Conservation (phyloP, 768 basidiomycete genomes). For the Rhodotorula toruloides region DNA sequence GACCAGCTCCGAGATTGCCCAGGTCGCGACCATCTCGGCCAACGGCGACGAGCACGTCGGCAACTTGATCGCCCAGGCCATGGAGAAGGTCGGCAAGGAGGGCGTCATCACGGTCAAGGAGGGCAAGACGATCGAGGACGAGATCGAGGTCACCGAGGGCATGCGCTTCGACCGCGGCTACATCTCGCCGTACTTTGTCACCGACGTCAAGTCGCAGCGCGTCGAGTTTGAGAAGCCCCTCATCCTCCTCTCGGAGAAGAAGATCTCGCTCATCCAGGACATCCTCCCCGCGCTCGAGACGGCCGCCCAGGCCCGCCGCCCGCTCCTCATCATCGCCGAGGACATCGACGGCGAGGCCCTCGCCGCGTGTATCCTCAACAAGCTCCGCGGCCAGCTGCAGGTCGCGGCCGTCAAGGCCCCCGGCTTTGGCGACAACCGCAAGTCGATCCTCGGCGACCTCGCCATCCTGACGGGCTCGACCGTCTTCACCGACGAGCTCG, state of each 20-base stretch:
- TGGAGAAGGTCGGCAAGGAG: slow-evolving; percentile 99
- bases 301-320: slow-evolving; percentile 65
- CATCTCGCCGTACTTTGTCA: slow-evolving; percentile 95
- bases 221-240: slow-evolving; percentile 78
- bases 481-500: slow-evolving; percentile 93
- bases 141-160: slow-evolving; percentile 98
- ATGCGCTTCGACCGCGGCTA: slow-evolving; percentile 99
- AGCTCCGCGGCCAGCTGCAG: slow-evolving; percentile 93
- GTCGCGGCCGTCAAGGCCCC: slow-evolving; percentile 95
- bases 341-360: slow-evolving; percentile 97
- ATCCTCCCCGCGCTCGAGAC: slow-evolving; percentile 77
- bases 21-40: slow-evolving; percentile 82
- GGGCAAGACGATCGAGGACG: slow-evolving; percentile 94
- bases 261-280: slow-evolving; percentile 89
- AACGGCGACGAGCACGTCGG: slow-evolving; percentile 84
- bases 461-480: slow-evolving; percentile 96
- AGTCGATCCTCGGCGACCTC: slow-evolving; percentile 92
- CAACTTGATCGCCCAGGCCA: slow-evolving; percentile 91
- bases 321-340: slow-evolving; percentile 93
- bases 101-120: slow-evolving; percentile 99
- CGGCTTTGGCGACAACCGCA: slow-evolving; percentile 98
- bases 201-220: slow-evolving; percentile 84
- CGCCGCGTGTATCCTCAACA: slow-evolving; percentile 97
- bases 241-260: slow-evolving; percentile 93
- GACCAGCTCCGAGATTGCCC: slow-evolving; percentile 90